Conservation (phyloP, 495 filamentous ascomycete species). For the Polyplosphaeria fusca region DNA sequence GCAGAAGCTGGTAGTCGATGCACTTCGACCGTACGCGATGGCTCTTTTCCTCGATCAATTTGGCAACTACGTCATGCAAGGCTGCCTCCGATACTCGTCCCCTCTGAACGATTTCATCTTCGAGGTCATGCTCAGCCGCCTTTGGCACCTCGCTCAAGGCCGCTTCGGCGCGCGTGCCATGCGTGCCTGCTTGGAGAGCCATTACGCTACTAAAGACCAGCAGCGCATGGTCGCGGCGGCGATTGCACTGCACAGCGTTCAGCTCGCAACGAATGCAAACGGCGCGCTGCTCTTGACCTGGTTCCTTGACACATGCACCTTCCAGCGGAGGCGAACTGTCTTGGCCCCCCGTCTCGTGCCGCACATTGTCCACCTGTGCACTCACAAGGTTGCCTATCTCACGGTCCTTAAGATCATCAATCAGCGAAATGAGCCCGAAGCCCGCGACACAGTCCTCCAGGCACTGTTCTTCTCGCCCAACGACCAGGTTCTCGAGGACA, state of each 20-base stretch:
- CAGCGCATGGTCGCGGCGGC: slow-evolving; percentile 91
- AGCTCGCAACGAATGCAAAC: slow-evolving; percentile 94
- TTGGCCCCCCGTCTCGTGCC: slow-evolving; percentile 90
- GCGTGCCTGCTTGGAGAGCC: slow-evolving; percentile 95
- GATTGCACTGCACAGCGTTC: slow-evolving; percentile 93
- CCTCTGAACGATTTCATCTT: slow-evolving; percentile 97
- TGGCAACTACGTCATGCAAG: slow-evolving; percentile 96
- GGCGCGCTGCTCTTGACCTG: slow-evolving; percentile 91
- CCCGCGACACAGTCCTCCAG: slow-evolving; percentile 85
- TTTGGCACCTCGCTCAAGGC: slow-evolving; percentile 93
- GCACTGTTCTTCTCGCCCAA: slow-evolving; percentile 92
- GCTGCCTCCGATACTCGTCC: slow-evolving; percentile 82
- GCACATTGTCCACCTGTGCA: slow-evolving; percentile 94
- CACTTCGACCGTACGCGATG: slow-evolving; percentile 78
- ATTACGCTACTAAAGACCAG: slow-evolving; percentile 91
- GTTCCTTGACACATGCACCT: slow-evolving; percentile 98
- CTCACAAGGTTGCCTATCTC: slow-evolving; percentile 96
- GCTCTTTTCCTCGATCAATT: slow-evolving; percentile 95
- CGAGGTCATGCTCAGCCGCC: slow-evolving; percentile 89
- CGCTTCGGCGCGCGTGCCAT: slow-evolving; percentile 93
- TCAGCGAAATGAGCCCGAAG: slow-evolving; percentile 90
- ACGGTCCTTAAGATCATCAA: slow-evolving; percentile 99
- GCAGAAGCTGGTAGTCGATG: slow-evolving; percentile 78
- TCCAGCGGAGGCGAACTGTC: slow-evolving; percentile 86
- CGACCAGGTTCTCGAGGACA: slow-evolving; percentile 84